Evolutionary conservation across 495 filamentous ascomycete genomes (phyloP), one percentile per base, ranked within the genome.

Genomic region (Penicillium daleae): DNA sequence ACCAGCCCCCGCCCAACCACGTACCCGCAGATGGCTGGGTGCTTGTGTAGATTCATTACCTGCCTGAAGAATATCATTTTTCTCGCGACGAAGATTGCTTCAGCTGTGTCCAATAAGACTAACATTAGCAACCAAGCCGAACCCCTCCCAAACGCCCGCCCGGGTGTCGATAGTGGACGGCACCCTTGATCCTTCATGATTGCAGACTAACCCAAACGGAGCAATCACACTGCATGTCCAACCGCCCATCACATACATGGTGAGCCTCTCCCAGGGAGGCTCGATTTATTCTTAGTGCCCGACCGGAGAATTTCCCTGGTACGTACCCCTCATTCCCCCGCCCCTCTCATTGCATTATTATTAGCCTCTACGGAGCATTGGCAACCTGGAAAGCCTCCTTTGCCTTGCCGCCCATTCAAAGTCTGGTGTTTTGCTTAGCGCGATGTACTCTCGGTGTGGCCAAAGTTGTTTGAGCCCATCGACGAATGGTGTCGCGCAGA

Each of bases 151-250:
- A 33, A 42, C 58, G 62, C 62, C 52, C 58, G 62, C 62, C 49
- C 15, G 35, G 10, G 48, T 32, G 46, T 7, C 8, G n/a, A 33
- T 10, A 52, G 32, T 22, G 49, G 39, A 44, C 37, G 26, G 17
- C 48, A 22, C 39, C 21, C 33, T 52, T 32, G 39, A 44, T 44
- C 49, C 24, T 40, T 42, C 60, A 37, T 51, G 42, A 68, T 69
- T 70, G 72, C 74, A 78, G 48, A 64, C 74, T 74, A 76, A 65
- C 67, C 61, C 33, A 7, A 31, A 58, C 62, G 55, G 31, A 70
- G 72, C 60, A 72, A 64, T 68, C 35, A 63, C 59, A 31, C 59
- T 63, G 67, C 57, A 61, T 51, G 67, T 67, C 63, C 64, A 69
- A 65, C 63, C 69, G 71, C 73, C 55, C 52, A 62, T 42, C 54